phyloP scores from a whole-genome alignment of 2,329 filamentous ascomycete genomes.

The Aspergillus unguis region DNA sequence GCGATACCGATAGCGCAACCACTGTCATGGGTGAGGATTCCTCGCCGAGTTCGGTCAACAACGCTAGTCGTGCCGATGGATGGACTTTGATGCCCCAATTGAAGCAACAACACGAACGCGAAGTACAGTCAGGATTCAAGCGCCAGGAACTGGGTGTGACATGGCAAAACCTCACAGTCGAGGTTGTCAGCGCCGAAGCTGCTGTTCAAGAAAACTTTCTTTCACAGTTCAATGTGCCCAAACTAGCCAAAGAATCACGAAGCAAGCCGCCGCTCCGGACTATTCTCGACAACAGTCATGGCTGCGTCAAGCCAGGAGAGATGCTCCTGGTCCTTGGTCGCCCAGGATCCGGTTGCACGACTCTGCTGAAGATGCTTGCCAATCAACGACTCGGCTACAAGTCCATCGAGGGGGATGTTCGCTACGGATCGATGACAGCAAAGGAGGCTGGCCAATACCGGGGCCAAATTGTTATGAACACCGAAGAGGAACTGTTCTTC shows the following conservation, averaged over 20 bases:
- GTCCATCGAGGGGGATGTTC: constrained; percentile 57
- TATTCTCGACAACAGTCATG: constrained; percentile 63
- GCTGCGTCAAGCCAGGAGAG: constrained; percentile 69
- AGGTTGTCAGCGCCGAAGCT: constrained; percentile 59
- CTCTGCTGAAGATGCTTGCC: constrained; percentile 65
- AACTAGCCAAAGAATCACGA: constrained; percentile 52
- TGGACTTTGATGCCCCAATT: constrained; percentile 53
- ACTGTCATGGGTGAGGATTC: constrained; percentile 28
- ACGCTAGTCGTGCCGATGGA: constrained; percentile 32
- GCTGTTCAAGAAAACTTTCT: constrained; percentile 64
- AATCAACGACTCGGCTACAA: constrained; percentile 62
- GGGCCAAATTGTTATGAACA: constrained; percentile 57
- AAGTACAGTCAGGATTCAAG: constrained; percentile 47
- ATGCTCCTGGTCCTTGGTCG: constrained; percentile 69
- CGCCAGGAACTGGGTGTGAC: constrained; percentile 59
- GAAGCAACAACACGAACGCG: constrained; percentile 43
- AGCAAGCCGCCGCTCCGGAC: constrained; percentile 59
- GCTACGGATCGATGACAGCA: constrained; percentile 49
- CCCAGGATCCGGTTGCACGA: constrained; percentile 68
- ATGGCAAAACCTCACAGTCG: constrained; percentile 63
- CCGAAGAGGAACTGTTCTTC: constrained; percentile 53
- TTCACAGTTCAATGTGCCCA: constrained; percentile 56
- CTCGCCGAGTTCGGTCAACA: constrained; percentile 11
- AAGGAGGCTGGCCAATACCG: constrained; percentile 48
- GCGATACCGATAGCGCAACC: constrained; percentile 28